Percentiles rank a stretch among this genome's conserved stretches.
These are phyloP conservation scores for Spencermartinsiella europaea DNA, from an alignment of 805 yeast species.

Conservation along the genomic window DNA sequence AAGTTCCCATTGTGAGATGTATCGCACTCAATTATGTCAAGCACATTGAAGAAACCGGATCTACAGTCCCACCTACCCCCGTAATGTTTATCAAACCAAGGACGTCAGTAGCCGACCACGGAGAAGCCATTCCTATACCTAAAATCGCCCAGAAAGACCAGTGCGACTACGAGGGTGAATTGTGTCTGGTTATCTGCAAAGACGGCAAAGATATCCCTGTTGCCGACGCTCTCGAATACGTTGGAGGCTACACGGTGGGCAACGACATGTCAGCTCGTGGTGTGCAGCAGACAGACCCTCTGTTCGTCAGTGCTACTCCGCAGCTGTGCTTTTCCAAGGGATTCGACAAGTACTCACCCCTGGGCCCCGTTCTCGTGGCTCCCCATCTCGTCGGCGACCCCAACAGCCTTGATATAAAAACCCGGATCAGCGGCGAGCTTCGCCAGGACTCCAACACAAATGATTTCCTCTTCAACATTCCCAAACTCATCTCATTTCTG, in stretches of 20 bases:
- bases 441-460: conserved; percentile 43
- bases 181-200: conserved; percentile 50
- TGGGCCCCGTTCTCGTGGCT: conserved; percentile 49
- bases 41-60: conserved; percentile 37
- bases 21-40: conserved; percentile 50
- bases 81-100: conserved; percentile 48
- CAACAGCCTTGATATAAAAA: conserved; percentile 34
- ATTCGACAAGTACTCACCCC: conserved; percentile 54
- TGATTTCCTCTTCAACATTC: conserved; percentile 46
- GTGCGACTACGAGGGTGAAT: conserved; percentile 51
- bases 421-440: conserved; percentile 44
- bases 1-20: conserved; percentile 40
- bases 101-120: conserved; percentile 42
- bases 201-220: conserved; percentile 40
- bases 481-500: conserved; percentile 41
- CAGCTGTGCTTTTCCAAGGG: conserved; percentile 50
- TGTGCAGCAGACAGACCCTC: conserved; percentile 40
- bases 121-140: conserved; percentile 38
- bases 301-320: conserved; percentile 42
- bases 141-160: conserved; percentile 29
- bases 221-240: conserved; percentile 41
- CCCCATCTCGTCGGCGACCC: conserved; percentile 32
- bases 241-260: conserved; percentile 50
- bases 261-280: conserved; percentile 53
- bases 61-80: conserved; percentile 44